phyloP scores from a whole-genome alignment of 1,139 yeast species.

The Yamadazyma buinensis region DNA sequence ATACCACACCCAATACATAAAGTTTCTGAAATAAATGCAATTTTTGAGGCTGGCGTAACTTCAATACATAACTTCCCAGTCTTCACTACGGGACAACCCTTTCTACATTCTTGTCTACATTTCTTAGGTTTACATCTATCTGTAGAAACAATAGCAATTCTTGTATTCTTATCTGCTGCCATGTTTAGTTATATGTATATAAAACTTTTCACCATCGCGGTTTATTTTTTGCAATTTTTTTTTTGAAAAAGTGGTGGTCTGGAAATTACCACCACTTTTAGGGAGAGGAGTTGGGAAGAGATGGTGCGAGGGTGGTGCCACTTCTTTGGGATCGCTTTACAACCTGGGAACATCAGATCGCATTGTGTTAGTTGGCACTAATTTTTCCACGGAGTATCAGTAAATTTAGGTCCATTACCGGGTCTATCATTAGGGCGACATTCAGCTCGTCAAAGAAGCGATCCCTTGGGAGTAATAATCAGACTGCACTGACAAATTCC shows the following conservation, averaged over 20 bases:
- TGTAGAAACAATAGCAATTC: conserved; percentile 90
- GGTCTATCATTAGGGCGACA: too few species aligned
- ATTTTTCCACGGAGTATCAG: too few species aligned
- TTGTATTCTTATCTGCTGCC: conserved; percentile 50
- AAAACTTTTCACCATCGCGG: conserved; percentile 7
- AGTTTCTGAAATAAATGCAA: conserved; percentile 93
- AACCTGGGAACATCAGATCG: too few species aligned
- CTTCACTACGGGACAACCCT: conserved; percentile 94
- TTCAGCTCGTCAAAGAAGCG: too few species aligned
- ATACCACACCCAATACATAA: conserved; percentile 99
- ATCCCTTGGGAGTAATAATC: not conserved
- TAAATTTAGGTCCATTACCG: too few species aligned
- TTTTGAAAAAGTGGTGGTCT: not conserved
- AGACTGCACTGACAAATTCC: conserved; percentile 2
- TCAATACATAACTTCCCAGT: conserved; percentile 98
- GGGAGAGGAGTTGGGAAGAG: too few species aligned
- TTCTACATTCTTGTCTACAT: conserved; percentile 97
- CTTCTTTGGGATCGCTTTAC: too few species aligned
- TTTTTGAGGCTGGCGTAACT: conserved; percentile 84
- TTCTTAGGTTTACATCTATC: conserved; percentile 98
- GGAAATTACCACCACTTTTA: too few species aligned
- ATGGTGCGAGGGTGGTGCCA: too few species aligned
- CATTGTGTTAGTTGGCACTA: too few species aligned
- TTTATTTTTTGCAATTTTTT: too few species aligned
- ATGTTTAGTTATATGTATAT: not conserved